Evolutionary conservation across 208 protist genomes (phyloP).

Genomic region (Trypanosoma platydactyli): DNA sequence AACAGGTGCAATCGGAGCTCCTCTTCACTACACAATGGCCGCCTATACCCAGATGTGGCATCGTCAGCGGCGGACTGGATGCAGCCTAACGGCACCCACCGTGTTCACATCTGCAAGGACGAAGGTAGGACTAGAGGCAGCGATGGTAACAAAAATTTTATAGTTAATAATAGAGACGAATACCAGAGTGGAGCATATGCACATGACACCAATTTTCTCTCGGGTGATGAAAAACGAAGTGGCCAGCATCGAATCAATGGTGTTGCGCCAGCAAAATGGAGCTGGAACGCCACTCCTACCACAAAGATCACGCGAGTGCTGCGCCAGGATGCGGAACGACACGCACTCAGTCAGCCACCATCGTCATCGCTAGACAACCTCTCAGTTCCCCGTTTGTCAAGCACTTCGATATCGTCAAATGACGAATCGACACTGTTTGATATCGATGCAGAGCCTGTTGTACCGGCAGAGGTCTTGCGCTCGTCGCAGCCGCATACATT

Average conservation of each 20-base stretch:
- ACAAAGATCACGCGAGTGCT: background rate
- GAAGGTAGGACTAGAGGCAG: background rate
- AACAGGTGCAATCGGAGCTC: constrained; percentile 15
- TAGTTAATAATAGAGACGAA: background rate
- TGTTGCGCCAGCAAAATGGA: background rate
- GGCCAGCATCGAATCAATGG: background rate
- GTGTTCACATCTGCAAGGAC: background rate
- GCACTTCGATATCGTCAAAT: background rate
- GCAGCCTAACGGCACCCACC: background rate
- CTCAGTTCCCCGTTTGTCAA: constrained; percentile 1
- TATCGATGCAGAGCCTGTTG: constrained; percentile 57
- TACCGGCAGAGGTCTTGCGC: constrained; percentile 50
- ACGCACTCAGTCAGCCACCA: background rate
- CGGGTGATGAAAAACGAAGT: too few species aligned
- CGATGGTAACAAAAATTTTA: background rate
- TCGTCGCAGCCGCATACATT: constrained; percentile 26
- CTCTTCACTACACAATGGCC: background rate
- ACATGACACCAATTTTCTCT: background rate
- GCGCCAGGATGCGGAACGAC: background rate
- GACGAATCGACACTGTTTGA: constrained; percentile 21
- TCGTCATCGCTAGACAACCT: background rate
- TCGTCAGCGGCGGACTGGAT: background rate
- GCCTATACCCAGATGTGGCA: background rate
- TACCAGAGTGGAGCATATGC: background rate
- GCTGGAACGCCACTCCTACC: background rate